Base-by-base conservation (phyloP, 2,329 filamentous ascomycete genomes). In the Alternaria infectoria region DNA sequence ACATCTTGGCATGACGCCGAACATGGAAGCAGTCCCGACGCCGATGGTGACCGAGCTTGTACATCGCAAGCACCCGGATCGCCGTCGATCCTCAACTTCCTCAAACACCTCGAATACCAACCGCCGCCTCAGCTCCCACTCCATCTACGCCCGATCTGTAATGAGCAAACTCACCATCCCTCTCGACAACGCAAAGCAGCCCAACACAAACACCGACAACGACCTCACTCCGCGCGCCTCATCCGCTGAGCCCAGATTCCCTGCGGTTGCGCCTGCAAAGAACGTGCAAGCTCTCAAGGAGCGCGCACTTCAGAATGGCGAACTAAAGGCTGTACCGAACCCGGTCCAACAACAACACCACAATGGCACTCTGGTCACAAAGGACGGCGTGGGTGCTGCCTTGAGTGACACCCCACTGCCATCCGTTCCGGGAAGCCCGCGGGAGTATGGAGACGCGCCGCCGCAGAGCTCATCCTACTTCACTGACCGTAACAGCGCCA, bases 401-500 rank as follows among this genome's bases (percentile, higher is more conserved):
- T 74, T 89, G 77, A 88, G 85, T 69, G 89, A 91, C 78, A 91
- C 89, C 65, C 89, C 89, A 64, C 76, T 83, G 74, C 86, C 88
- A 61, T 90, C 88, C 67, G 86, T 86, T 57, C 88, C 89, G 28
- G 85, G 82, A 71, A 90, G 87, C 74, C 88, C 88, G 71, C 84
- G 85, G 75, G 87, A 89, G 87, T 89, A 79, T 81, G 86, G 83
- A 61, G 54, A 57, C 49, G 58, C 59, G 47, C 54, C 32, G 30
- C 62, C 50, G 40, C 62, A 59, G 57, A 47, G 58, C 57, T 54
- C 64, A 50, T 59, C 58, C 54, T 61, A 68, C 36, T 59, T 60
- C 57, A 65, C 69, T 73, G 64, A 74, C 67, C 63, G 50, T 51
- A 62, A 44, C 68, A 93, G 91, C 72, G 87, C 87, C 54, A 89